phyloP scores from a whole-genome alignment of 225 moss, liverwort and hornwort species.

The Takakia lepidozioides region DNA sequence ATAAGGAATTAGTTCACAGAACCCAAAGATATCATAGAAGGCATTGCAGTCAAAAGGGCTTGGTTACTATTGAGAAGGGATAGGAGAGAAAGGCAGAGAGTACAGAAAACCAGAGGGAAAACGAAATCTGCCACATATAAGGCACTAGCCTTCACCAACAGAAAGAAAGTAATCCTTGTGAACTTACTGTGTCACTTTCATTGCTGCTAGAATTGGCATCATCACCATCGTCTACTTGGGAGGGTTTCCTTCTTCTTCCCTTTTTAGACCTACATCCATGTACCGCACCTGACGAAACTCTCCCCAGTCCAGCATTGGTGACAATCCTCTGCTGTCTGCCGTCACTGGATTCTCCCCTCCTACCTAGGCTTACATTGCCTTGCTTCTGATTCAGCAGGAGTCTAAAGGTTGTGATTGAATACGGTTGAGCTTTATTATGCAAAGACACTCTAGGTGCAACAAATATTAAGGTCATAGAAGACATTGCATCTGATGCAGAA shows the following conservation, averaged over 20 bases:
- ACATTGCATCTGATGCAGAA: slow-evolving; percentile 15
- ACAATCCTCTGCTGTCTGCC: slow-evolving; percentile 4
- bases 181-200: slow-evolving; percentile 15
- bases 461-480: slow-evolving; percentile 25
- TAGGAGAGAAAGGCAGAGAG: too few relatives aligned
- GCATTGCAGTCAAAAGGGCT: too few relatives aligned
- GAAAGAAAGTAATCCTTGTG: not conserved
- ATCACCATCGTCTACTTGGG: slow-evolving; percentile 19
- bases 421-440: not conserved
- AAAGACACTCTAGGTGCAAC: slow-evolving; percentile 12
- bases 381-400: slow-evolving; percentile 3
- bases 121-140: not conserved
- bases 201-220: slow-evolving; percentile 7
- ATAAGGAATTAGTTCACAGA: too few relatives aligned
- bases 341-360: not conserved
- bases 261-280: slow-evolving; percentile 42
- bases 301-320: slow-evolving; percentile 45
- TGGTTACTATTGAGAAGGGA: too few relatives aligned
- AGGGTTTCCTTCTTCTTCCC: slow-evolving; percentile 19
- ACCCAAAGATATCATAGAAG: too few relatives aligned
- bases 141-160: not conserved
- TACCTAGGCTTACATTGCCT: not conserved
- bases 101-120: not conserved
- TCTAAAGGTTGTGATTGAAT: slow-evolving; percentile 2
- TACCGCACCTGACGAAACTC: slow-evolving; percentile 49